A percentile compares a stretch with the other conserved stretches of the same genome.
Evolutionary conservation across 2,329 filamentous ascomycete species (phyloP).

Genomic region (Tricladium varicosporioides): DNA sequence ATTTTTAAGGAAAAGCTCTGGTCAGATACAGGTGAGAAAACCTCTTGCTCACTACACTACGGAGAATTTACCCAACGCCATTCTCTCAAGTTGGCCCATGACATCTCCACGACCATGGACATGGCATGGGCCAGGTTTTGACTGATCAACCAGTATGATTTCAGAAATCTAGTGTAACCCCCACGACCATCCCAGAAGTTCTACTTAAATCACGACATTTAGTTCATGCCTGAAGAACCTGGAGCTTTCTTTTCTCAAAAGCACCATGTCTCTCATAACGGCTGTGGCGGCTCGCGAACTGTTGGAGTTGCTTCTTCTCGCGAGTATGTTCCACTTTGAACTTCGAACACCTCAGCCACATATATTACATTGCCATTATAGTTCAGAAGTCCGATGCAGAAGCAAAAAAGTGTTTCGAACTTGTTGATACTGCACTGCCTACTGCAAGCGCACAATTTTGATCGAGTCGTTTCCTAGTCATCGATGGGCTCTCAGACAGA

Average conservation of each 20-base stretch:
- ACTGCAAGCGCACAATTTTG: conserved; percentile 18
- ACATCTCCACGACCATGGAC: neutral
- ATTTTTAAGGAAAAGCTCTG: neutral
- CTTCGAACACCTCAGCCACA: neutral
- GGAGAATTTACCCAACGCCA: neutral
- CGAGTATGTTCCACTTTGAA: neutral
- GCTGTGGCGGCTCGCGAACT: neutral
- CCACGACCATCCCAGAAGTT: neutral
- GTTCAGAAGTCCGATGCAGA: neutral
- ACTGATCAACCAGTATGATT: neutral
- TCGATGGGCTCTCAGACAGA: conserved; percentile 12
- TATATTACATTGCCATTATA: neutral
- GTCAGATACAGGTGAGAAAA: neutral
- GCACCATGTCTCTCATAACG: neutral
- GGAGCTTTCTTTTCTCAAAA: neutral
- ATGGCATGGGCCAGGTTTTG: neutral
- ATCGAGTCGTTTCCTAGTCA: conserved; percentile 17
- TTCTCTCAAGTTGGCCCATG: neutral
- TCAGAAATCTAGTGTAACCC: neutral
- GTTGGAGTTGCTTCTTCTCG: neutral
- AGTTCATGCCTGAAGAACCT: neutral
- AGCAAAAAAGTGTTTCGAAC: conserved; percentile 3
- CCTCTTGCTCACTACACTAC: neutral
- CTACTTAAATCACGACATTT: neutral
- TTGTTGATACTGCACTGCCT: conserved; percentile 18